These are phyloP conservation scores for Lathyrus sativus DNA, from an alignment of 306 rosid genomes.

Conservation along the genomic window DNA sequence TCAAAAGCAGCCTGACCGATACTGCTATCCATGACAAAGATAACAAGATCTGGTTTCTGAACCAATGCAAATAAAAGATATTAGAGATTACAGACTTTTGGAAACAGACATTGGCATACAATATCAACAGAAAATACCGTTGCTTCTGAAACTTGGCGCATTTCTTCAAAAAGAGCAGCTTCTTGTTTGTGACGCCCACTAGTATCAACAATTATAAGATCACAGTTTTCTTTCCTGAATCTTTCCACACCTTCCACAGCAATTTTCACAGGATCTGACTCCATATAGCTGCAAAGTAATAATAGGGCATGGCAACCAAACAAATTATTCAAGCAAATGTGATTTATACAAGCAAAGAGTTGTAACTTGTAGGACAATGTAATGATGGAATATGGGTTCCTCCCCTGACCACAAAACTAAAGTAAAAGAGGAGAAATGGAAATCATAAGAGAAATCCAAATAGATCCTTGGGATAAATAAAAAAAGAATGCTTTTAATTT, in stretches of 20 bases:
- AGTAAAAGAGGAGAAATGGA: background rate
- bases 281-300: constrained; percentile 61
- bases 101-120: constrained; percentile 1
- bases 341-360: constrained; percentile 2
- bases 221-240: constrained; percentile 77
- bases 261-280: constrained; percentile 81
- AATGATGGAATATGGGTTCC: constrained; percentile 7
- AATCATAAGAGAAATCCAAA: constrained; percentile 13
- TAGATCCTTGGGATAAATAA: constrained; percentile 21
- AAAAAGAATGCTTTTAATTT: background rate
- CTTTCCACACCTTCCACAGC: constrained; percentile 82
- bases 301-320: constrained; percentile 30
- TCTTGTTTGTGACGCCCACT: constrained; percentile 92
- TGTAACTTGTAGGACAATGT: background rate
- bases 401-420: background rate
- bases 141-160: constrained; percentile 92
- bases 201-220: constrained; percentile 87
- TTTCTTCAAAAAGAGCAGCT: constrained; percentile 89
- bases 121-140: constrained; percentile 56
- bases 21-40: constrained; percentile 90
- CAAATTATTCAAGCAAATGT: constrained; percentile 20
- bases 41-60: constrained; percentile 85
- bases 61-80: constrained; percentile 40
- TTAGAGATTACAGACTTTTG: constrained; percentile 21
- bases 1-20: constrained; percentile 94